Percentiles rank a stretch among this genome's conserved stretches.
Conservation (phyloP, 805 yeast species). For the Starmerella sp. region DNA sequence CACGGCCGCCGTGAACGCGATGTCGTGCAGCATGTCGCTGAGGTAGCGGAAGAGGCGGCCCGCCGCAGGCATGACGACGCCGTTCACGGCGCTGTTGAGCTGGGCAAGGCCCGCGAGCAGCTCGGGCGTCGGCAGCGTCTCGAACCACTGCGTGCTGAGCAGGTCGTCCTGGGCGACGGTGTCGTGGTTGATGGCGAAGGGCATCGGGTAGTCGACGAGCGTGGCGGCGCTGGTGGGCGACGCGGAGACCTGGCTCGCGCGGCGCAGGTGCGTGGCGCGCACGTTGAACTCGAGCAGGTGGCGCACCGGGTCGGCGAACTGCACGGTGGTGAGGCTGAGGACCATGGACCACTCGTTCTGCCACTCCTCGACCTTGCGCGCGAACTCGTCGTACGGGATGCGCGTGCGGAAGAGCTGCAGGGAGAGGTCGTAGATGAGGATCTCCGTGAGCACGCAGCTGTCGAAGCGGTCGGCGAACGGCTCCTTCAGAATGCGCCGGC, state of each 20-base stretch:
- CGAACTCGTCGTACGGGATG: conserved; percentile 31
- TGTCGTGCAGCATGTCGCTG: conserved; percentile 58
- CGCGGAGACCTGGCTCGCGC: neutral
- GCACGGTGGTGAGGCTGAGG: conserved; percentile 58
- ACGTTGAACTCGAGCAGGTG: conserved; percentile 39
- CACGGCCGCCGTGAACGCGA: conserved; percentile 22
- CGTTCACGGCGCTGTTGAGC: conserved; percentile 35
- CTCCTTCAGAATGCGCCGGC: conserved; percentile 46
- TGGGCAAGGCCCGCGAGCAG: conserved; percentile 13
- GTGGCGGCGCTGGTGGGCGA: neutral
- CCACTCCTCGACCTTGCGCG: conserved; percentile 49
- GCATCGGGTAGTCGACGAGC: neutral
- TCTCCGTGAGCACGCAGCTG: conserved; percentile 72
- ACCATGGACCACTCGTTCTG: conserved; percentile 57
- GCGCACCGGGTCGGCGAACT: conserved; percentile 62
- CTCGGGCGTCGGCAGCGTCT: neutral
- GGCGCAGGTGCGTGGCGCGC: conserved; percentile 6
- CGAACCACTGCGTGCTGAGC: neutral
- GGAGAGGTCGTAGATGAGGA: conserved; percentile 46
- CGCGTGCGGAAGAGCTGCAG: conserved; percentile 44
- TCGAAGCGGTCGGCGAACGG: conserved; percentile 64
- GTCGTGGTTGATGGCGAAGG: neutral
- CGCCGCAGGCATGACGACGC: conserved; percentile 34
- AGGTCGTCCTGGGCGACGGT: neutral
- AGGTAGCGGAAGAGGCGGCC: conserved; percentile 54